phyloP scores from a whole-genome alignment of 2,329 filamentous ascomycete species.

The Fusarium papillatum region DNA sequence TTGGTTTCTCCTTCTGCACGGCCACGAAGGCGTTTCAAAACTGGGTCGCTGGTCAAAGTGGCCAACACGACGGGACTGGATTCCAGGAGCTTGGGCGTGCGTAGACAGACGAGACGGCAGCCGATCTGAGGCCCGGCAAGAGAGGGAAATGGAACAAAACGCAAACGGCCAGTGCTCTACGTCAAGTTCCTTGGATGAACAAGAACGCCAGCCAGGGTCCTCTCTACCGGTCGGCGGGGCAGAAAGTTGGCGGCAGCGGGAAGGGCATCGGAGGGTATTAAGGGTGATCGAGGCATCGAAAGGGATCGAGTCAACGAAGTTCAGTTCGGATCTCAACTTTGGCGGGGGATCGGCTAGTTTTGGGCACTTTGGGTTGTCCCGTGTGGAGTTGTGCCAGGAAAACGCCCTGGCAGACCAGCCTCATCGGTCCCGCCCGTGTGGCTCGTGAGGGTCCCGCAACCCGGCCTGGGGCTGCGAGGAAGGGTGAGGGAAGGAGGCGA shows the following conservation, averaged over 20 bases:
- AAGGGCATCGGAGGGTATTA: constrained; percentile 28
- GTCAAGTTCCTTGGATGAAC: constrained; percentile 36
- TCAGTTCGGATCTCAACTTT: constrained; percentile 41
- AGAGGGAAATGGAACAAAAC: not conserved
- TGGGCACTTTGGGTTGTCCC: constrained; percentile 16
- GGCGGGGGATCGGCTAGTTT: constrained; percentile 41
- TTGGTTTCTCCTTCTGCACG: constrained; percentile 10
- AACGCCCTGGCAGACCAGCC: constrained; percentile 36
- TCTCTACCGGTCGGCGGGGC: constrained; percentile 31
- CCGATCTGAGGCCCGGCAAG: constrained; percentile 9
- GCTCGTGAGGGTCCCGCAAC: constrained; percentile 33
- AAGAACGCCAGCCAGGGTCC: constrained; percentile 24
- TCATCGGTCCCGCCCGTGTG: constrained; percentile 42
- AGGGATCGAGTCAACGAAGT: constrained; percentile 37
- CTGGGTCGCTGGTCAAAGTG: not conserved
- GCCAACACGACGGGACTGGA: not conserved
- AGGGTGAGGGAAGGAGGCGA: not conserved
- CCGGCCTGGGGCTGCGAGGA: constrained; percentile 26
- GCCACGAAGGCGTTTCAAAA: constrained; percentile 21
- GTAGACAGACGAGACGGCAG: not conserved
- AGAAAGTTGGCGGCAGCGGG: constrained; percentile 10
- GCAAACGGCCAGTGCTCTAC: constrained; percentile 25
- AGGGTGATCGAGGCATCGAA: constrained; percentile 31
- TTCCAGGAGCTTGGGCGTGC: constrained; percentile 25
- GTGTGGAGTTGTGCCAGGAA: constrained; percentile 21